Evolutionary conservation across 2,329 filamentous ascomycete genomes (phyloP).

Genomic region (Elsinoe necatrix): DNA sequence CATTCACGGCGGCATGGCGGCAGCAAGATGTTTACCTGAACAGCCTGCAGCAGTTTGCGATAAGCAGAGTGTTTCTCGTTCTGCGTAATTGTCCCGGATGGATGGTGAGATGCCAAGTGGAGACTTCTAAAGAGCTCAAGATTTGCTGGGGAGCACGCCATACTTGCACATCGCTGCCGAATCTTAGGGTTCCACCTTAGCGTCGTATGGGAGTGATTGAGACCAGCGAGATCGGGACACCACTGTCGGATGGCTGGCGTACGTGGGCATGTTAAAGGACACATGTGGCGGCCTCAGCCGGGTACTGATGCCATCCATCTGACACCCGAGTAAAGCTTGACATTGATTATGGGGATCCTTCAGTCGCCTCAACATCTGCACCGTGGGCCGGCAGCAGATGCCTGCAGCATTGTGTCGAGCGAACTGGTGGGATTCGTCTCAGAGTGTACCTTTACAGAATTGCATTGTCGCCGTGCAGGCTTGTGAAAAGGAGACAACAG

Average conservation of each 20-base stretch:
- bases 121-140: background rate
- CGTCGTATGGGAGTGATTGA: background rate
- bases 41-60: background rate
- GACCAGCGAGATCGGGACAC: background rate
- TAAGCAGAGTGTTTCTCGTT: background rate
- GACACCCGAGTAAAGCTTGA: background rate
- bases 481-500: no score
- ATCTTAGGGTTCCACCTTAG: background rate
- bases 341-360: background rate
- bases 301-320: background rate
- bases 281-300: background rate
- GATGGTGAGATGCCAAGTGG: background rate
- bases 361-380: background rate
- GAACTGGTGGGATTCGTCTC: no score
- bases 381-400: no score
- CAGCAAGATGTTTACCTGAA: background rate
- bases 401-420: no score
- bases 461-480: no score
- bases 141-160: constrained; percentile 9
- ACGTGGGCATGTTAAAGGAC: background rate
- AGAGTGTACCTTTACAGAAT: no score
- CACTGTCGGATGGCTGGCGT: background rate
- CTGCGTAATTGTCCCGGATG: background rate
- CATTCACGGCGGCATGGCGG: constrained; percentile 6
- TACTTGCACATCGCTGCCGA: background rate